Conservation (phyloP, 768 basidiomycete genomes). For the Russula sp. region DNA sequence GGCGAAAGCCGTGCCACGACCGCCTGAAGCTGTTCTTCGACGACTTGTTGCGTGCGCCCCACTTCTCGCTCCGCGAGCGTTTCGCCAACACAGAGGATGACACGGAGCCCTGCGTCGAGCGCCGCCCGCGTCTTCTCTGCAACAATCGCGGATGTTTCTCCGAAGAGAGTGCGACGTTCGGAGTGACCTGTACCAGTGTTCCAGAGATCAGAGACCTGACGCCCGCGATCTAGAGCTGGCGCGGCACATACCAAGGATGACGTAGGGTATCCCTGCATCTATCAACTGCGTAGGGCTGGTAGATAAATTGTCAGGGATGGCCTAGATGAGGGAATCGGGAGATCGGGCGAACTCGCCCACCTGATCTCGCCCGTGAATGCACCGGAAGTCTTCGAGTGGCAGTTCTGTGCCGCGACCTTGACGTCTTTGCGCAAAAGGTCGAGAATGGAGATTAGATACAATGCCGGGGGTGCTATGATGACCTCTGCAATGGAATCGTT, state of each 20-base stretch:
- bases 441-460: constrained; percentile 77
- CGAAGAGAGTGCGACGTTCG: constrained; percentile 89
- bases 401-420: constrained; percentile 87
- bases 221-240: background rate
- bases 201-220: constrained; percentile 2
- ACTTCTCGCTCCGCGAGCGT: constrained; percentile 83
- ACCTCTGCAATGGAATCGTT: constrained; percentile 53
- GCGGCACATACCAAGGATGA: constrained; percentile 66
- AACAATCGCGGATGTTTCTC: constrained; percentile 76
- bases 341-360: constrained; percentile 32
- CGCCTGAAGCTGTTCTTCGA: constrained; percentile 74
- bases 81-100: constrained; percentile 97
- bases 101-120: constrained; percentile 62
- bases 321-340: background rate
- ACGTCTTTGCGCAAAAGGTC: constrained; percentile 56
- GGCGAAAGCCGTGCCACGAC: constrained; percentile 56
- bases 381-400: constrained; percentile 73
- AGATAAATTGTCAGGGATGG: background rate
- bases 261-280: constrained; percentile 83
- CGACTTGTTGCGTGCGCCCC: constrained; percentile 68
- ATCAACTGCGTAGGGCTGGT: constrained; percentile 72
- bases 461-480: constrained; percentile 82
- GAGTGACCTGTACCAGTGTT: constrained; percentile 63
- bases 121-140: constrained; percentile 85
- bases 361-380: constrained; percentile 98